Base-by-base conservation (phyloP, 306 rosid genomes). In the Morella rubra region DNA sequence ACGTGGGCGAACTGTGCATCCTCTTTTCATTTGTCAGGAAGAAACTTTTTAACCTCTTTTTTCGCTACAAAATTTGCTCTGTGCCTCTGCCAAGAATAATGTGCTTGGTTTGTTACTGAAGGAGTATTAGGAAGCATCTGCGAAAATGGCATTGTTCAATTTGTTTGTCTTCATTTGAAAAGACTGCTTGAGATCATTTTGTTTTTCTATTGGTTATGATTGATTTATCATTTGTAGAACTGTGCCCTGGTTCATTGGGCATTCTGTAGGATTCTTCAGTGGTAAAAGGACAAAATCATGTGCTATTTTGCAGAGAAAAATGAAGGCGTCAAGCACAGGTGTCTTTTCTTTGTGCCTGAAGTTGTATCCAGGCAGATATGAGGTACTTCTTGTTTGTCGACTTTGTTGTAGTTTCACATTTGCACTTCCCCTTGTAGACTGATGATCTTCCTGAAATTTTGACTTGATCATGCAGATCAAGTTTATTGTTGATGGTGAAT, bases 321-420 rank as follows among this genome's bases (percentile, higher is more conserved):
- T 96, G 99, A 92, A 85, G 76, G 86, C 73, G 80, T 88, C 89
- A 15, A 70, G 78, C 52, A 60, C 85, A 16, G 98, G 99, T 69
- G 47, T 93, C 72, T 93, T 96, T 87, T 85, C 93, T 44, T 3
- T 84, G 82, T 46, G 12, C 85, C 87, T 96, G 75, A 84, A 88
- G 84, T 73, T 96, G 86, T 96, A 93, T 83, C 99, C 99, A 6
- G 98, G 99, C 79, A 89, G 60, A 85, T 96, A 96, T 1, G 98
- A 96, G 96, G 99, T 91, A 72, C 12, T 89, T 72, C 45, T 70
- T 41, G 59, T 44, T 40, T 61, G 44, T 50, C 65, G 7, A 44
- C 72, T 69, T 51, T 46, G 66, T 65, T 69, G 4, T 32, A 45
- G 45, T 44, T 50, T 58, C 4, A 44, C 41, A 51, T 64, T 41